phyloP scores from a whole-genome alignment of 169 alveolate genomes.

The Babesia sp. region DNA sequence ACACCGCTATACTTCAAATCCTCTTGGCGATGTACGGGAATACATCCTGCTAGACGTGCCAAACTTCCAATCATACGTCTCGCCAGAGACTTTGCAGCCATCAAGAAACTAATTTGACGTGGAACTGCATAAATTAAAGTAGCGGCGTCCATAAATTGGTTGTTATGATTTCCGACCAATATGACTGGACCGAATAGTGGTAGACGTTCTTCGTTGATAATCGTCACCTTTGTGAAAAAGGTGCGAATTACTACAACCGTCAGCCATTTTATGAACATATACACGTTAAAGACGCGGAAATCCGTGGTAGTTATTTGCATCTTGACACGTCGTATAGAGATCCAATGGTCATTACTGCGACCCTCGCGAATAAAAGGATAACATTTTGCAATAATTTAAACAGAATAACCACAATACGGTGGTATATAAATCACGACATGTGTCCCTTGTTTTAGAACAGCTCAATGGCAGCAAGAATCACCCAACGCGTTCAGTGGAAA shows the following conservation, averaged over 20 bases:
- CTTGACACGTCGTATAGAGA: background rate
- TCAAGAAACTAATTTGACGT: slow-evolving; percentile 84
- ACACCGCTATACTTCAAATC: slow-evolving; percentile 83
- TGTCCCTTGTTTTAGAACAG: too few relatives aligned
- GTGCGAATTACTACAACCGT: slow-evolving; percentile 67
- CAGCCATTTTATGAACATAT: slow-evolving; percentile 69
- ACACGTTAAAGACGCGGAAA: slow-evolving; percentile 68
- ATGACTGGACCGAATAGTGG: slow-evolving; percentile 88
- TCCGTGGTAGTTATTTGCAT: slow-evolving; percentile 57
- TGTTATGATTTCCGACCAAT: slow-evolving; percentile 90
- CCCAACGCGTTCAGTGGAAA: too few relatives aligned
- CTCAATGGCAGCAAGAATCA: too few relatives aligned
- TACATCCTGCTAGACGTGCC: slow-evolving; percentile 86
- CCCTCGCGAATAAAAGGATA: too few relatives aligned
- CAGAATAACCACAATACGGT: too few relatives aligned
- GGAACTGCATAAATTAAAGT: slow-evolving; percentile 85
- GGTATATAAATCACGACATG: too few relatives aligned
- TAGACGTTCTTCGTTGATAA: slow-evolving; percentile 85
- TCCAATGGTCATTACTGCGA: too few relatives aligned
- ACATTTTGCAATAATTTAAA: too few relatives aligned
- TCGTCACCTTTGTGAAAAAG: slow-evolving; percentile 81
- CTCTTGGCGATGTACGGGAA: slow-evolving; percentile 86
- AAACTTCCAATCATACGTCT: slow-evolving; percentile 83
- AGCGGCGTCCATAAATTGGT: slow-evolving; percentile 89
- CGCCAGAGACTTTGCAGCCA: slow-evolving; percentile 81